phyloP scores from a whole-genome alignment of 805 yeast genomes.

The Schwanniomyces pseudopolymorphus region DNA sequence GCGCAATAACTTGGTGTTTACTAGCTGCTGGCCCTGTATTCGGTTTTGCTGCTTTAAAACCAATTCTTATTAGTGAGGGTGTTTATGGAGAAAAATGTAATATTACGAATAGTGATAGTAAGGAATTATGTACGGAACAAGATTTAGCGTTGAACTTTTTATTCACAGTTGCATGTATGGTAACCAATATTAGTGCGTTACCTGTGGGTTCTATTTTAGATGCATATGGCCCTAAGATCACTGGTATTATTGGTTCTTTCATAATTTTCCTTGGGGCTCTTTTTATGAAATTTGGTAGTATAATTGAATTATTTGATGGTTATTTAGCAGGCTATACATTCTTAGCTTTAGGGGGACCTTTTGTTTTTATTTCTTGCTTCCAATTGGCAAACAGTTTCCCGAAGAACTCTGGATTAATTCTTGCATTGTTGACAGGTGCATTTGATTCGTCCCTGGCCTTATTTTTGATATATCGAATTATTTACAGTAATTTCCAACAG shows the following conservation, averaged over 20 bases:
- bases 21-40: constrained; percentile 91
- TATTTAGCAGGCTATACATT: constrained; percentile 72
- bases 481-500: constrained; percentile 47
- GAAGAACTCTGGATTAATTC: constrained; percentile 70
- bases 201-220: constrained; percentile 82
- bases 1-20: constrained; percentile 86
- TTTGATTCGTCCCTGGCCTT: constrained; percentile 92
- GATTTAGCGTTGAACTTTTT: constrained; percentile 78
- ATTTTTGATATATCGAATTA: constrained; percentile 68
- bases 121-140: constrained; percentile 61
- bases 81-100: constrained; percentile 67
- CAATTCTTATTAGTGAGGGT: constrained; percentile 73
- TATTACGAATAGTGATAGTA: constrained; percentile 3
- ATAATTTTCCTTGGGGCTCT: constrained; percentile 58
- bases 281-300: constrained; percentile 40
- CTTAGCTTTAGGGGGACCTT: constrained; percentile 91
- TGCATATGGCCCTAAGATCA: constrained; percentile 72
- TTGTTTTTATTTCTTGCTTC: constrained; percentile 85
- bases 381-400: constrained; percentile 88
- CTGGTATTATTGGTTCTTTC: constrained; percentile 72
- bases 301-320: constrained; percentile 49
- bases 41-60: constrained; percentile 94
- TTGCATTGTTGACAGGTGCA: constrained; percentile 89
- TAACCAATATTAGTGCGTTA: constrained; percentile 80
- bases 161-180: constrained; percentile 84